Percentiles rank a stretch among this genome's conserved stretches.
These are phyloP conservation scores for Sisymbrium irio DNA, from an alignment of 345 rosid genomes.

Conservation along the genomic window DNA sequence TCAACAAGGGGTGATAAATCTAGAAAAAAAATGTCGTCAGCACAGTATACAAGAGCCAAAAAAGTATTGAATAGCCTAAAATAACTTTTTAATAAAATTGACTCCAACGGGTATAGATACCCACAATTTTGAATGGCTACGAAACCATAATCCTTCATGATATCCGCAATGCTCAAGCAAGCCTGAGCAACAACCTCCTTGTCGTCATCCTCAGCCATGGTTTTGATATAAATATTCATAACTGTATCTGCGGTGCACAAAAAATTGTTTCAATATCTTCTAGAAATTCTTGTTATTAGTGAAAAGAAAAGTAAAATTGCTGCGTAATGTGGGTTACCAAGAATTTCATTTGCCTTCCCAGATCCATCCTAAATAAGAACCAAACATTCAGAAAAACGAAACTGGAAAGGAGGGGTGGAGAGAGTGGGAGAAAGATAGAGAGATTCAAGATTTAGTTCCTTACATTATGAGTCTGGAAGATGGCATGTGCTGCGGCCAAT, in stretches of 20 bases:
- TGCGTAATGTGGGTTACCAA: constrained; percentile 49
- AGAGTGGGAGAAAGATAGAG: not conserved
- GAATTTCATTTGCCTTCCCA: constrained; percentile 65
- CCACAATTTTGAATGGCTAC: constrained; percentile 79
- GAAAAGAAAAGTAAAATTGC: not conserved
- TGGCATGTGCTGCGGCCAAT: constrained; percentile 81
- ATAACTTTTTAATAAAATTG: not conserved
- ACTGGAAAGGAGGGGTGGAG: not conserved
- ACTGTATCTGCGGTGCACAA: constrained; percentile 54
- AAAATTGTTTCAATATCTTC: constrained; percentile 24
- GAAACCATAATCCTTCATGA: constrained; percentile 80
- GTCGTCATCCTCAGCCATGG: constrained; percentile 92
- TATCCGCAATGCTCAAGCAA: constrained; percentile 83
- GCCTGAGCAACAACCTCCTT: constrained; percentile 98
- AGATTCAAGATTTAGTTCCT: constrained; percentile 39
- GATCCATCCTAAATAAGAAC: constrained; percentile 64
- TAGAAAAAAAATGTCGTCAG: constrained; percentile 39
- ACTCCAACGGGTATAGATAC: constrained; percentile 34
- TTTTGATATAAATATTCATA: constrained; percentile 72
- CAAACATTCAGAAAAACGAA: constrained; percentile 13
- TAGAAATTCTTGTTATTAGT: not conserved
- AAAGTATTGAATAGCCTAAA: not conserved
- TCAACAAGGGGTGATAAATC: constrained; percentile 80
- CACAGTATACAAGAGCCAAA: constrained; percentile 5
- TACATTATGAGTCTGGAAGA: constrained; percentile 74